Base-by-base conservation (phyloP, 768 basidiomycete species). In the Rhizopogon rudus region DNA sequence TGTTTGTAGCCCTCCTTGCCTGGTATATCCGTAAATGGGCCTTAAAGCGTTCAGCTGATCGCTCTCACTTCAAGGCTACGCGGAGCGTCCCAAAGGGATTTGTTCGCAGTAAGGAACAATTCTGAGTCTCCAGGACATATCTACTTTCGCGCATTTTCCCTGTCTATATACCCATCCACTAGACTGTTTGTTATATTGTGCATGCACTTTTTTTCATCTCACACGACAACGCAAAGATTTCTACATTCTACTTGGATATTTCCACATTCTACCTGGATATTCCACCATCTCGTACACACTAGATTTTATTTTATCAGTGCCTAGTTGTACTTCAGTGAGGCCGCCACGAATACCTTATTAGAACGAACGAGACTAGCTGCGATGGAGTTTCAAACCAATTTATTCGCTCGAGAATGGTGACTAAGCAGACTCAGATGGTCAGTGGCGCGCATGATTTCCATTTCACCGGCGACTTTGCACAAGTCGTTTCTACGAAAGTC, bases 21-120 rank as follows among this genome's bases (percentile, higher is more conserved):
- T 83, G 75, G 74, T 77, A 78, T 52, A 62, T 83, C 39, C 76
- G 83, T 12, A 79, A 67, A 61, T 73, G 77, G 76, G 75, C 76
- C 12, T 5, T 81, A 45, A 67, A 65, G 51, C 74, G 73, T 42
- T 55, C 58, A 20, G 65, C 65, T 33, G 56, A 48, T 20, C 56
- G 59, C 33, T 56, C 60, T 40, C 58, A 67, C 42, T 68, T 60
- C 52, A 62, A 61, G n/a, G 48, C 45, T 20, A 61, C 65, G 12
- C 65, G 61, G 51, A 55, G 60, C 40, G 5, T 2, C 8, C 43
- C 44, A 22, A 29, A 46, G 7, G 66, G 62, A 25, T 73, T 65
- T 44, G 3, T 60, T 40, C 56, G 28, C 7, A 61, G 55, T 14
- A 57, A 37, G 22, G 42, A 46, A 39, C 57, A 17, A 44, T 35